These are phyloP conservation scores for Martensiomyces pterosporus DNA, from an alignment of 192 early-diverging fungal genomes.

Conservation along the genomic window DNA sequence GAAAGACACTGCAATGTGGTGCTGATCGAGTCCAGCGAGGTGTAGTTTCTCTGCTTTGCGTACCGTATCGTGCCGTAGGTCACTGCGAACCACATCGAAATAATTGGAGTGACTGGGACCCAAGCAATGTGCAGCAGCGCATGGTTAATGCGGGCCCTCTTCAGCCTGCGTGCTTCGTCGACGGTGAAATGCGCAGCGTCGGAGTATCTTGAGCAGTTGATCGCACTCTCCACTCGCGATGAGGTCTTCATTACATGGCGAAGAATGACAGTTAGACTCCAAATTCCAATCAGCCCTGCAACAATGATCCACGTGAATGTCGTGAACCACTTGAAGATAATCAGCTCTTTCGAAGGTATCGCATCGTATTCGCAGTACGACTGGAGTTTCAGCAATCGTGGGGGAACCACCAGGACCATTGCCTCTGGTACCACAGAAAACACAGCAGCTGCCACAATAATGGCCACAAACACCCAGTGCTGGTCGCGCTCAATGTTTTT, in stretches of 20 bases:
- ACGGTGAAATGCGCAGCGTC: neutral
- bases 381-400: slow-evolving; percentile 7
- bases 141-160: neutral
- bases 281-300: slow-evolving; percentile 9
- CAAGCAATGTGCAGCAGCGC: slow-evolving; percentile 26
- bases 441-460: too few species aligned
- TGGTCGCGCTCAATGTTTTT: too few species aligned
- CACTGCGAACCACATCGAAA: slow-evolving; percentile 25
- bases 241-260: neutral
- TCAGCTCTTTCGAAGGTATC: slow-evolving; percentile 12
- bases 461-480: too few species aligned
- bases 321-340: slow-evolving; percentile 36
- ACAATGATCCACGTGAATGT: slow-evolving; percentile 29
- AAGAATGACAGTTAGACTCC: slow-evolving; percentile 12
- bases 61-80: slow-evolving; percentile 30
- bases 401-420: slow-evolving; percentile 17
- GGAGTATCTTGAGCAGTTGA: neutral
- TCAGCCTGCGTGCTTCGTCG: too few species aligned
- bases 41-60: slow-evolving; percentile 1
- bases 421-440: slow-evolving; percentile 6
- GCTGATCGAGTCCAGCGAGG: slow-evolving; percentile 12
- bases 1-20: slow-evolving; percentile 32
- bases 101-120: slow-evolving; percentile 32
- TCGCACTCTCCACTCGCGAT: neutral
- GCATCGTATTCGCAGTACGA: slow-evolving; percentile 19